A percentile compares a stretch with the other conserved stretches of the same genome.
phyloP scores from a whole-genome alignment of 306 rosid species.

The Cicer yamashitae region DNA sequence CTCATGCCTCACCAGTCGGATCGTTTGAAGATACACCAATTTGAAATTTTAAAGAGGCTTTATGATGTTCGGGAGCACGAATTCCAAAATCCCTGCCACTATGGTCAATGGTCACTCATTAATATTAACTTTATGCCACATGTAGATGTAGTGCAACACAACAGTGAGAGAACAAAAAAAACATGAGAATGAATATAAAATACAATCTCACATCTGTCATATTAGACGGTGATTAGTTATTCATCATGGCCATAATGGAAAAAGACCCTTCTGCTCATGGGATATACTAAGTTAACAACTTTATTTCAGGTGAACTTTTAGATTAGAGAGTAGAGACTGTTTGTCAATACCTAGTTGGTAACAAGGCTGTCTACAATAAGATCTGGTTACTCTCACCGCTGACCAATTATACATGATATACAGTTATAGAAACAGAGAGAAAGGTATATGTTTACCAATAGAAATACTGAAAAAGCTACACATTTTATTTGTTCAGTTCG shows the following conservation, averaged over 20 bases:
- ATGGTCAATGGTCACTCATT: conserved; percentile 35
- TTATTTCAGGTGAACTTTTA: conserved; percentile 10
- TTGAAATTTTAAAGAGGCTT: conserved; percentile 46
- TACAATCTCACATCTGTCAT: conserved; percentile 25
- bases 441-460: conserved; percentile 1
- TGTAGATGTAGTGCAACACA: conserved; percentile 14
- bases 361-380: conserved; percentile 26
- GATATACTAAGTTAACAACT: conserved; percentile 22
- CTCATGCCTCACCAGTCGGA: conserved; percentile 55
- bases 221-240: conserved; percentile 17
- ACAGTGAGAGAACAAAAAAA: conserved; percentile 13
- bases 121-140: conserved; percentile 35
- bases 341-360: conserved; percentile 25
- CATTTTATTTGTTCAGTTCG: conserved; percentile 25
- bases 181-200: conserved; percentile 18
- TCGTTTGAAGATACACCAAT: conserved; percentile 45
- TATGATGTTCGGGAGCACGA: conserved; percentile 42
- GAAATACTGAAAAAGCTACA: conserved; percentile 20
- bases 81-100: conserved; percentile 55
- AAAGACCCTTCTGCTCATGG: conserved; percentile 15
- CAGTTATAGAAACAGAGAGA: conserved; percentile 12
- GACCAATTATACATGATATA: conserved; percentile 21
- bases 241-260: conserved; percentile 31
- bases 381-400: background rate
- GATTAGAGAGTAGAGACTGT: conserved; percentile 3